These are phyloP conservation scores for Lactuca sativa DNA, from an alignment of 129 eudicot species.

Conservation along the genomic window DNA sequence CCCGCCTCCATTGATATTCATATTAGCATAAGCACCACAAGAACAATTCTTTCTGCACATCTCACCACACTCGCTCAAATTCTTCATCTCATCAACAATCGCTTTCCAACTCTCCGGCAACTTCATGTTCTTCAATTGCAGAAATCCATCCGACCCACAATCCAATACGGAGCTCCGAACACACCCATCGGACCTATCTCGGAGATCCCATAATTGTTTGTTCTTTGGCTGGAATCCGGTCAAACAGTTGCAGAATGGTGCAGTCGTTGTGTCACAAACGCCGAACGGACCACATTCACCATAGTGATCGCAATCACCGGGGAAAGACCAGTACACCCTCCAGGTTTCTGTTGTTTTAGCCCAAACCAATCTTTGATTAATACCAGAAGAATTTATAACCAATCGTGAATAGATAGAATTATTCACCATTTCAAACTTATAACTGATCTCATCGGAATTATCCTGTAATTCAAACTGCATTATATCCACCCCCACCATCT, in stretches of 20 bases:
- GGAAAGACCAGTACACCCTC: constrained; percentile 59
- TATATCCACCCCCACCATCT: constrained; percentile 27
- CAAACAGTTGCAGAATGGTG: constrained; percentile 49
- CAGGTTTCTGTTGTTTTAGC: constrained; percentile 28
- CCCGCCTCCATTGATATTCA: constrained; percentile 46
- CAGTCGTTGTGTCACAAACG: constrained; percentile 40
- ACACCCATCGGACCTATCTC: constrained; percentile 78
- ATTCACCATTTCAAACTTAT: constrained; percentile 32
- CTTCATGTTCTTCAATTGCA: constrained; percentile 51
- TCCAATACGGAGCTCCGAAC: constrained; percentile 40
- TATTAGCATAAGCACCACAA: constrained; percentile 52
- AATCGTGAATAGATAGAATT: constrained; percentile 44
- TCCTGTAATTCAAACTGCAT: constrained; percentile 19
- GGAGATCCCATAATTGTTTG: constrained; percentile 45
- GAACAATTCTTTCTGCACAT: constrained; percentile 54
- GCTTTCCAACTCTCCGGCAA: constrained; percentile 53
- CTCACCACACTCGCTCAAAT: constrained; percentile 39
- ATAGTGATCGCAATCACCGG: constrained; percentile 53
- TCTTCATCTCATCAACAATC: constrained; percentile 45
- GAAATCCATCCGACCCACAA: constrained; percentile 56
- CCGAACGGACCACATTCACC: constrained; percentile 56
- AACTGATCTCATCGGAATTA: constrained; percentile 36
- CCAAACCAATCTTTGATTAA: constrained; percentile 51
- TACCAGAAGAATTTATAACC: constrained; percentile 33
- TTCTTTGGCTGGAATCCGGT: constrained; percentile 52